Evolutionary conservation across 1,284 basidiomycete species (phyloP).

Genomic region (Melampsora occidentalis): DNA sequence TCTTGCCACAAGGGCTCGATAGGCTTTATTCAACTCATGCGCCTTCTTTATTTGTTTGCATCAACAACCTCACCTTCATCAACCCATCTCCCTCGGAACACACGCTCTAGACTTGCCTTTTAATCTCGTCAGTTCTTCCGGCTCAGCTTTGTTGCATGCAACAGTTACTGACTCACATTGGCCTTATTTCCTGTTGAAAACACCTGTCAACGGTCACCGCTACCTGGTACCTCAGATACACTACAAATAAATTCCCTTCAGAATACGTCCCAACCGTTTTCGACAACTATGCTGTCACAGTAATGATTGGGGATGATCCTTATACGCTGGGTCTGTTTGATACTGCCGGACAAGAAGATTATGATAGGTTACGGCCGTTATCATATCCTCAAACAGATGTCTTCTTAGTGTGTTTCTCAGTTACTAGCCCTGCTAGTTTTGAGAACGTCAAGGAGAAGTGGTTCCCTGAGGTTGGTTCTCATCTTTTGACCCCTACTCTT

Average conservation of each 20-base stretch:
- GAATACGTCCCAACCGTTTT: slow-evolving; percentile 99
- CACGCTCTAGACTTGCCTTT: slow-evolving; percentile 79
- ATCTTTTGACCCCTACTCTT: neutral
- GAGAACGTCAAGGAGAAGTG: slow-evolving; percentile 99
- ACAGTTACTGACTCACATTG: neutral
- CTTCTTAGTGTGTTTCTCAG: slow-evolving; percentile 98
- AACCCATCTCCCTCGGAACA: slow-evolving; percentile 26
- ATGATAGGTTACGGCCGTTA: slow-evolving; percentile 95
- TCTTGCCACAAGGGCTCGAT: slow-evolving; percentile 6
- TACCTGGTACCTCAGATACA: slow-evolving; percentile 58
- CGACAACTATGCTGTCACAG: slow-evolving; percentile 97
- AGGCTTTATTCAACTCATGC: slow-evolving; percentile 12
- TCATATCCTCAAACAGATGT: slow-evolving; percentile 99
- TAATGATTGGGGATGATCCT: slow-evolving; percentile 99
- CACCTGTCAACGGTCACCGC: too few species aligned
- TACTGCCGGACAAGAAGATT: slow-evolving; percentile 99
- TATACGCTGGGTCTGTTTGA: slow-evolving; percentile 98
- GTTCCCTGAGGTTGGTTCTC: slow-evolving; percentile 76
- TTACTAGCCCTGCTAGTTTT: slow-evolving; percentile 95
- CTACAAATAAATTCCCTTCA: slow-evolving; percentile 72
- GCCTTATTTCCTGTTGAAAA: neutral
- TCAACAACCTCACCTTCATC: slow-evolving; percentile 46
- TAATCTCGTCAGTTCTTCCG: slow-evolving; percentile 72
- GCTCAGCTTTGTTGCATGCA: neutral
- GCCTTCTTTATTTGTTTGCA: slow-evolving; percentile 14